Conservation (phyloP, 352 stramenopile genomes). For the Phytophthora niederhauseri region DNA sequence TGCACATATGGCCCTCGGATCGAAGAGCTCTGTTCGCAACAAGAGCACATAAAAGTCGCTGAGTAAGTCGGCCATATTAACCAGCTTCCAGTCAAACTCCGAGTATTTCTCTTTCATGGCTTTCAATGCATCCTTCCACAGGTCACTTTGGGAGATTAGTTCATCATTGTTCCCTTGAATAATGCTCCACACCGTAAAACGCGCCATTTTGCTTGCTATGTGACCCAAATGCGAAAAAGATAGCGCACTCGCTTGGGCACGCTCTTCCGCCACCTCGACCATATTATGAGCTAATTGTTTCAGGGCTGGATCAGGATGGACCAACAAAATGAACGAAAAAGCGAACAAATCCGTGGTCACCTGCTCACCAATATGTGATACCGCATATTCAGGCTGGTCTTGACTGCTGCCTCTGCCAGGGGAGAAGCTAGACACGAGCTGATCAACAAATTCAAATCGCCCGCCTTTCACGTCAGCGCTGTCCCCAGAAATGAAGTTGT, state of each 20-base stretch:
- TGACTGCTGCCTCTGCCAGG: constrained; percentile 2
- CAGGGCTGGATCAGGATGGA: constrained; percentile 31
- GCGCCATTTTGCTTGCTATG: constrained; percentile 69
- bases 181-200: constrained; percentile 68
- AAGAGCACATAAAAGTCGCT: constrained; percentile 67
- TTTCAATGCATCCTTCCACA: constrained; percentile 57
- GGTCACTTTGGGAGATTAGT: constrained; percentile 31
- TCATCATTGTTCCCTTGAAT: constrained; percentile 34
- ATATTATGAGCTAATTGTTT: constrained; percentile 51
- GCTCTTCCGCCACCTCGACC: constrained; percentile 54
- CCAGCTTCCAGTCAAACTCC: constrained; percentile 62
- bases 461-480: constrained; percentile 1
- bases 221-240: constrained; percentile 63
- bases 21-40: constrained; percentile 43
- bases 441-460: constrained; percentile 45
- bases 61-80: constrained; percentile 70
- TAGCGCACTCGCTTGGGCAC: constrained; percentile 44
- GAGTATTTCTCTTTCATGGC: constrained; percentile 73
- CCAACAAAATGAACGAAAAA: constrained; percentile 62
- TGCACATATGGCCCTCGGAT: constrained; percentile 48
- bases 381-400: constrained; percentile 2
- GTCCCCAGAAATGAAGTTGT: constrained; percentile 42
- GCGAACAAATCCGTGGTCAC: constrained; percentile 76
- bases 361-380: constrained; percentile 48
- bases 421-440: constrained; percentile 38